Conservation (phyloP, 2,329 filamentous ascomycete genomes). For the Hypocreales sp. region DNA sequence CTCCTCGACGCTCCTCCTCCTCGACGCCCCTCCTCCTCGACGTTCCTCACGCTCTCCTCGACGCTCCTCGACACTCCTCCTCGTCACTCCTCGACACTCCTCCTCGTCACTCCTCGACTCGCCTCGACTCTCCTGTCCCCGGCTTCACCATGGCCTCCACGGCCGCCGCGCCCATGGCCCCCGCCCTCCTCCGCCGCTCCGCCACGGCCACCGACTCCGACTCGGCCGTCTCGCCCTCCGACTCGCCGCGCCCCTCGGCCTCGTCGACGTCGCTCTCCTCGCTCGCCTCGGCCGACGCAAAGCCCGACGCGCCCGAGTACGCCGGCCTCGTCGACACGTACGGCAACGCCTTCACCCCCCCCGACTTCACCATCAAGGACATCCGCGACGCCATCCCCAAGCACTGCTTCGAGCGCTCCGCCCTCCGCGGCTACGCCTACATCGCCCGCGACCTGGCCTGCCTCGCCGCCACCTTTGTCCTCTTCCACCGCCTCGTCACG, state of each 20-base stretch:
- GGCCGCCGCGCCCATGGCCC: too few species aligned
- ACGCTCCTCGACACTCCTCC: too few species aligned
- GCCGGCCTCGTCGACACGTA: slow-evolving; percentile 76
- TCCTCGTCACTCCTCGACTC: too few species aligned
- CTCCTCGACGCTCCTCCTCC: too few species aligned
- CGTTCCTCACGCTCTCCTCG: too few species aligned
- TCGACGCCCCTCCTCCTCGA: too few species aligned
- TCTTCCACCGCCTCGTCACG: slow-evolving; percentile 83
- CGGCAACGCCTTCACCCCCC: slow-evolving; percentile 85
- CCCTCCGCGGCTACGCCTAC: slow-evolving; percentile 58
- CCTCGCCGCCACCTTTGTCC: slow-evolving; percentile 63
- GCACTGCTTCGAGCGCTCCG: slow-evolving; percentile 90
- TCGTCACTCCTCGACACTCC: too few species aligned
- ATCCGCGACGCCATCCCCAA: slow-evolving; percentile 93
- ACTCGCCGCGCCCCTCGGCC: slow-evolving; percentile 46
- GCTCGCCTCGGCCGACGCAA: slow-evolving; percentile 51
- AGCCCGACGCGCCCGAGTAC: slow-evolving; percentile 26
- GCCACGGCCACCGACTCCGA: slow-evolving; percentile 34
- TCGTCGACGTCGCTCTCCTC: slow-evolving; percentile 91
- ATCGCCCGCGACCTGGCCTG: slow-evolving; percentile 66
- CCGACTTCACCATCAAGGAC: slow-evolving; percentile 95
- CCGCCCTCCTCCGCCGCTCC: slow-evolving; percentile 30
- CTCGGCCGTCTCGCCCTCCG: slow-evolving; percentile 39
- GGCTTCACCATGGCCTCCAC: slow-evolving; percentile 32
- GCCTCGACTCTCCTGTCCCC: too few species aligned